These are phyloP conservation scores for Sporodiniella umbellata DNA, from an alignment of 371 early-diverging fungal species.

Conservation along the genomic window DNA sequence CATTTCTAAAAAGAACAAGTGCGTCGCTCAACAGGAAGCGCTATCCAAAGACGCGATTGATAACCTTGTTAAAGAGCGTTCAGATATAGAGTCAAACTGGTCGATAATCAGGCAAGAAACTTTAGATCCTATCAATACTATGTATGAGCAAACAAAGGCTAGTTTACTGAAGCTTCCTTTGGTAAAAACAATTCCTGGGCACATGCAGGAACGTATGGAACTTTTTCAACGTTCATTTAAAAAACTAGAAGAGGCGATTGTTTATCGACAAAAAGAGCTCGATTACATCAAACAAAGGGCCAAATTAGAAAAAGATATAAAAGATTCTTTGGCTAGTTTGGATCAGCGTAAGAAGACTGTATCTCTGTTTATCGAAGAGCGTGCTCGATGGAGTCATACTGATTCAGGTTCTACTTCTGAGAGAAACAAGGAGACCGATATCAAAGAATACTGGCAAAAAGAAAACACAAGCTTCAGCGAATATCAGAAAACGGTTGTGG, in stretches of 20 bases:
- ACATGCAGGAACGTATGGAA: conserved; percentile 22
- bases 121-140: background rate
- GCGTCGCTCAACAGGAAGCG: conserved; percentile 23
- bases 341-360: conserved; percentile 8
- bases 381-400: conserved; percentile 17
- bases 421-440: background rate
- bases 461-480: conserved; percentile 3
- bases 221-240: background rate
- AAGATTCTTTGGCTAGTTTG: conserved; percentile 4
- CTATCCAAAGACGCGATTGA: conserved; percentile 3
- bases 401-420: background rate
- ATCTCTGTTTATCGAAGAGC: conserved; percentile 8
- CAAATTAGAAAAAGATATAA: conserved; percentile 10
- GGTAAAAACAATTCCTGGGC: conserved; percentile 14
- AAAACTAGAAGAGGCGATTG: conserved; percentile 16
- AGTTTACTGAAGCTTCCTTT: conserved; percentile 16
- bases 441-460: background rate
- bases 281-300: conserved; percentile 16
- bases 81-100: conserved; percentile 4
- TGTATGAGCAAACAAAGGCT: conserved; percentile 1
- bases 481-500: background rate
- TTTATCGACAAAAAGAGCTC: conserved; percentile 18
- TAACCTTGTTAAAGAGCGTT: background rate
- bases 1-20: conserved; percentile 24
- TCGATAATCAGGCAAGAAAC: background rate